Evolutionary conservation across 2,329 filamentous ascomycete genomes (phyloP), one percentile per base, ranked within the genome.

Genomic region (Fusarium chlamydosporum): DNA sequence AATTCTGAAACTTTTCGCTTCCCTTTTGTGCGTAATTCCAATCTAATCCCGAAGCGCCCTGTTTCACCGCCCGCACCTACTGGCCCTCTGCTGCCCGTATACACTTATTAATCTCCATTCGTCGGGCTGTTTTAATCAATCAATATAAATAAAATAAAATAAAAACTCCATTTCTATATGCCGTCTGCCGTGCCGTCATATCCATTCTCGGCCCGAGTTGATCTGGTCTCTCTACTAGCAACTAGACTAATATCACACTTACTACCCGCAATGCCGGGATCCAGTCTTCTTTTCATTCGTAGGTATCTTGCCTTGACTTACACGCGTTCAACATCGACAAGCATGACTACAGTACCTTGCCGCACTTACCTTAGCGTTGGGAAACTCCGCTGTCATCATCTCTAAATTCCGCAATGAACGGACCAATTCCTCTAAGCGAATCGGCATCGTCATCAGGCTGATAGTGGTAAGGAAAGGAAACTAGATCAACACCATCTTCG

Each of bases 121-220:
- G 23, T 6, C n/a, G n/a, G n/a, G n/a, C 10, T 29, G 7, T 26
- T 13, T 27, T 1, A 31, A 20, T 15, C 6, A 37, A 37, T 33
- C 4, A 47, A 10, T 27, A 23, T 29, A 26, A 18, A 12, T 20
- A 13, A 13, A 8, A 33, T 10, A 31, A 13, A 23, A n/a, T n/a
- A n/a, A 51, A 42, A 13, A 34, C 35, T 40, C 56, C 40, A 50
- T 26, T 27, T 31, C 34, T 18, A n/a, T 20, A 35, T 63, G 58
- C 58, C 58, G 50, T 62, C 29, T 59, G 54, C 56, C 42, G 57
- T 64, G 59, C 59, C 61, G 59, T 64, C 23, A 34, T 31, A 62
- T 62, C 56, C 57, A 63, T 41, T 34, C 34, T 13, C 60, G 59
- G 61, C 38, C 61, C 52, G 35, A 58, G 59, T 41, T 45, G 42